These are phyloP conservation scores for Orychophragmus violaceus DNA, from an alignment of 345 rosid species.

Conservation along the genomic window DNA sequence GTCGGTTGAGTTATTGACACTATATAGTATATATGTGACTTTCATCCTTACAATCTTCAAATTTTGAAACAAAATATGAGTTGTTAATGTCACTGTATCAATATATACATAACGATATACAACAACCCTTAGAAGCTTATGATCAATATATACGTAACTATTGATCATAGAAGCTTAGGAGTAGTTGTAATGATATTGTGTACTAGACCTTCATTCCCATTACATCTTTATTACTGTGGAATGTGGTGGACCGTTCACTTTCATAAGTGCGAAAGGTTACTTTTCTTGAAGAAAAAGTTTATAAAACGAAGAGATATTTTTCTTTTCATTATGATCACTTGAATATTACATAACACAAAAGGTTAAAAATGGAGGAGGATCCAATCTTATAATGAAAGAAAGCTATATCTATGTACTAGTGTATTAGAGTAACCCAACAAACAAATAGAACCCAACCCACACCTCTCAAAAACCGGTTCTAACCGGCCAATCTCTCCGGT, in stretches of 20 bases:
- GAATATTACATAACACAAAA: slow-evolving; percentile 7
- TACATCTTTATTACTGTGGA: neutral
- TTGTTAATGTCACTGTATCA: neutral
- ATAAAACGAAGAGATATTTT: neutral
- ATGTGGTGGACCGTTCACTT: neutral
- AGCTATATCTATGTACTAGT: neutral
- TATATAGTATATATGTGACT: neutral
- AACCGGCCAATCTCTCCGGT: slow-evolving; percentile 23
- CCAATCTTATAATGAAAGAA: neutral
- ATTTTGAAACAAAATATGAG: neutral
- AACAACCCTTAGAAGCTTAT: neutral
- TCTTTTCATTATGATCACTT: neutral
- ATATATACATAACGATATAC: neutral
- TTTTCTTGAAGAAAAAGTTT: neutral
- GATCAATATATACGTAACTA: too few species aligned
- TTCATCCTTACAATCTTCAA: neutral
- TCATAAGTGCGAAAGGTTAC: neutral
- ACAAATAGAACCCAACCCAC: slow-evolving; percentile 9
- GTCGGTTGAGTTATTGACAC: neutral
- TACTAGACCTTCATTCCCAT: neutral
- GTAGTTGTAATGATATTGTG: neutral
- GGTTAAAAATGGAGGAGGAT: too few species aligned
- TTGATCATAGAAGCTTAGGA: neutral
- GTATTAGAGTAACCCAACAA: neutral
- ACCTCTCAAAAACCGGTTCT: slow-evolving; percentile 29